These are phyloP conservation scores for Dipodascus geniculatus DNA, from an alignment of 805 yeast species.

Conservation along the genomic window DNA sequence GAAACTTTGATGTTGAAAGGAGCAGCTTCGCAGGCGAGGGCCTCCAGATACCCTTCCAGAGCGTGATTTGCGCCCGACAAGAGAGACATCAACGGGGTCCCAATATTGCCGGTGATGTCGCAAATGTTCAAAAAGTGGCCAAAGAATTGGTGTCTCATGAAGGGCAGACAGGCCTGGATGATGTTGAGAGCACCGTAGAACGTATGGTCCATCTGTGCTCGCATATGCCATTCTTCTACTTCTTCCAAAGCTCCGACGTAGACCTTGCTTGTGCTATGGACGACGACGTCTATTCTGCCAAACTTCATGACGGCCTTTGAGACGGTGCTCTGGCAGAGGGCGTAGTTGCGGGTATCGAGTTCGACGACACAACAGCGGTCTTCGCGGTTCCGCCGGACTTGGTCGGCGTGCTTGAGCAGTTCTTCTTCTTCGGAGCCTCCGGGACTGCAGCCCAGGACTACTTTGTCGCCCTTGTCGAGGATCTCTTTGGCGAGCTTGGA, in stretches of 20 bases:
- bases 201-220: slow-evolving; percentile 11
- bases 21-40: slow-evolving; percentile 21
- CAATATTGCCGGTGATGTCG: slow-evolving; percentile 18
- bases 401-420: background rate
- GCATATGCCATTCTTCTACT: slow-evolving; percentile 9
- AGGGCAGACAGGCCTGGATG: slow-evolving; percentile 20
- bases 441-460: slow-evolving; percentile 7
- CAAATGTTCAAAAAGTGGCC: slow-evolving; percentile 24
- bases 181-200: slow-evolving; percentile 11
- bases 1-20: slow-evolving; percentile 20
- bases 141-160: slow-evolving; percentile 13
- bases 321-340: slow-evolving; percentile 10
- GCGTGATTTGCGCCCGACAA: slow-evolving; percentile 21
- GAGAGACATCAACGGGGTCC: slow-evolving; percentile 21
- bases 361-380: slow-evolving; percentile 8
- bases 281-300: slow-evolving; percentile 13
- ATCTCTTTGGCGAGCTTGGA: slow-evolving; percentile 12
- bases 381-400: slow-evolving; percentile 4
- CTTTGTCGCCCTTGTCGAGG: slow-evolving; percentile 11
- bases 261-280: slow-evolving; percentile 4
- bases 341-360: slow-evolving; percentile 4
- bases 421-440: background rate
- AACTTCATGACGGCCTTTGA: slow-evolving; percentile 11
- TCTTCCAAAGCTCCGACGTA: slow-evolving; percentile 15
- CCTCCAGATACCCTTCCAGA: slow-evolving; percentile 24